Conservation (phyloP, 2,329 filamentous ascomycete genomes). For the Penicillium paneum region DNA sequence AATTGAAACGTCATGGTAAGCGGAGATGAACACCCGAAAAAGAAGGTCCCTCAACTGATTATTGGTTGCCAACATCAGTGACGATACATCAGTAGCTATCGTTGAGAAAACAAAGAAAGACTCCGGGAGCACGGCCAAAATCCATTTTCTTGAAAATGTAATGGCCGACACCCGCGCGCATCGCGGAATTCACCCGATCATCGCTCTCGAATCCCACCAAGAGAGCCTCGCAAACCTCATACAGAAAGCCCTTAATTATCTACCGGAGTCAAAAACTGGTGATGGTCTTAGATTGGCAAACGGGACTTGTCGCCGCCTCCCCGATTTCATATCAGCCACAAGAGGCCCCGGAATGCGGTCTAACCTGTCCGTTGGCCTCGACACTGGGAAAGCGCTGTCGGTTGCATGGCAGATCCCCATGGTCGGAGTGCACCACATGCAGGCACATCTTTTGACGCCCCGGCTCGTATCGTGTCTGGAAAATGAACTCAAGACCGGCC, state of each 20-base stretch:
- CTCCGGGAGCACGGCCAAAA: constrained; percentile 43
- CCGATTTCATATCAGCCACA: constrained; percentile 85
- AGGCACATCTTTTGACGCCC: constrained; percentile 88
- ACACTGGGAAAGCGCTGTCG: constrained; percentile 82
- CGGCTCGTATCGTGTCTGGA: constrained; percentile 66
- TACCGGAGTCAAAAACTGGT: constrained; percentile 45
- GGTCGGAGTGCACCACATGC: constrained; percentile 92
- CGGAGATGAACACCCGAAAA: background rate
- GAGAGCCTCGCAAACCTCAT: constrained; percentile 66
- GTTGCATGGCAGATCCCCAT: constrained; percentile 79
- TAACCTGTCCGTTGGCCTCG: constrained; percentile 73
- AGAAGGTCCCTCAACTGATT: background rate
- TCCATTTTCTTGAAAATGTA: constrained; percentile 77
- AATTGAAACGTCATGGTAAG: constrained; percentile 48
- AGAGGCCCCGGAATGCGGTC: constrained; percentile 84
- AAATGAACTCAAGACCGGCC: constrained; percentile 11
- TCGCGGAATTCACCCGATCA: constrained; percentile 74
- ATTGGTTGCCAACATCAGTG: constrained; percentile 50
- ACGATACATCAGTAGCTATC: constrained; percentile 87
- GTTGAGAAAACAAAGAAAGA: constrained; percentile 55
- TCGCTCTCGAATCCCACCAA: constrained; percentile 73
- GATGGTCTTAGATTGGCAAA: constrained; percentile 20
- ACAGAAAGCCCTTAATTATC: constrained; percentile 56
- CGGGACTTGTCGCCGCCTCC: constrained; percentile 46
- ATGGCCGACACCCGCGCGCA: constrained; percentile 75